phyloP scores from a whole-genome alignment of 2,329 filamentous ascomycete species.

The Clonostachys rhizophaga region DNA sequence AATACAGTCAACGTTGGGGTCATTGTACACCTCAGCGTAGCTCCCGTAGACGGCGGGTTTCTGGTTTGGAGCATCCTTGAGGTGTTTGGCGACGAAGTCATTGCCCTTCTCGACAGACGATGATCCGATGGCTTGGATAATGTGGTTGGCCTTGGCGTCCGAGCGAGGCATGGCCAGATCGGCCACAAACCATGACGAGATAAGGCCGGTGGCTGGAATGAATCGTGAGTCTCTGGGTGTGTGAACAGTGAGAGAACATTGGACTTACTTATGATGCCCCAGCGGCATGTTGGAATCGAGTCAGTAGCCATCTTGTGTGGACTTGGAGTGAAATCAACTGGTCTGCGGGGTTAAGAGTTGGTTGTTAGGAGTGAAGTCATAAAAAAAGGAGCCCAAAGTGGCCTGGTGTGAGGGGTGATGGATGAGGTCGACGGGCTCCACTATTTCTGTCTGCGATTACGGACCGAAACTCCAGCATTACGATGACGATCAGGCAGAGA shows the following conservation, averaged over 20 bases:
- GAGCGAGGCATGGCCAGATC: conserved; percentile 30
- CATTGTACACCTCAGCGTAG: conserved; percentile 31
- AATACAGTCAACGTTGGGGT: conserved; percentile 34
- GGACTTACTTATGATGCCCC: conserved; percentile 23
- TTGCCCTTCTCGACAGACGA: conserved; percentile 29
- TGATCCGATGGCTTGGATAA: conserved; percentile 34
- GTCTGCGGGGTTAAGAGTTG: too few species aligned
- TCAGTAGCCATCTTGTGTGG: background rate
- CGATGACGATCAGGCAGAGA: too few species aligned
- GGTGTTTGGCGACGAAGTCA: background rate
- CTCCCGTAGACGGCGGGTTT: conserved; percentile 26
- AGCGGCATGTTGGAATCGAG: conserved; percentile 17
- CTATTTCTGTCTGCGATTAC: too few species aligned
- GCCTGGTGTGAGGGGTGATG: too few species aligned
- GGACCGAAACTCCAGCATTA: too few species aligned
- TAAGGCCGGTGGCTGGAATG: conserved; percentile 24
- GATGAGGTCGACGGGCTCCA: too few species aligned
- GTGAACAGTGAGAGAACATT: background rate
- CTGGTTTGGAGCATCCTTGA: background rate
- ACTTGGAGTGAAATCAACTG: too few species aligned
- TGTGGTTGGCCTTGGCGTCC: conserved; percentile 28
- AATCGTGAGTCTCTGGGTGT: too few species aligned
- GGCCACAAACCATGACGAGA: conserved; percentile 37
- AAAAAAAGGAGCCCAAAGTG: too few species aligned
- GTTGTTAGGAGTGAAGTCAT: too few species aligned